Percentiles rank a stretch among this genome's conserved stretches.
Conservation (phyloP, 805 yeast species). For the Lachancea cidri region DNA sequence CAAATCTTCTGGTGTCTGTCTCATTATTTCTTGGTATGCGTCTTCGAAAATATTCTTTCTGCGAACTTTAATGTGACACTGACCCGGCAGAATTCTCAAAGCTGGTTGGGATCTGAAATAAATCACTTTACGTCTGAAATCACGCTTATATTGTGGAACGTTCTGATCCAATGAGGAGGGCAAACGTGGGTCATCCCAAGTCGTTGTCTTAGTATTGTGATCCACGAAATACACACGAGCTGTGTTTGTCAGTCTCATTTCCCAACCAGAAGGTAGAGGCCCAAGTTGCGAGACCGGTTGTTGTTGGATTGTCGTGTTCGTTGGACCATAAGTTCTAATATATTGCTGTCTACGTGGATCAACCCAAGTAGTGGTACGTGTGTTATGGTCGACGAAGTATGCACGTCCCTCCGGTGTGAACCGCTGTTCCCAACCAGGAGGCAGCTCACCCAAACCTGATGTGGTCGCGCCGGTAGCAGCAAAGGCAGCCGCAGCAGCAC, state of each 20-base stretch:
- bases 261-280: conserved; percentile 99
- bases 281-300: conserved; percentile 98
- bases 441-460: conserved; percentile 93
- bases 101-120: conserved; percentile 99
- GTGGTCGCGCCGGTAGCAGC: conserved; percentile 80
- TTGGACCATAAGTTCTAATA: conserved; percentile 88
- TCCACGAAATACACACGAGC: conserved; percentile 98
- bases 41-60: conserved; percentile 96
- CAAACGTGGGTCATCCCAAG: conserved; percentile 99
- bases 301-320: conserved; percentile 85
- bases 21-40: conserved; percentile 96
- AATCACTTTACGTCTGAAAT: conserved; percentile 93
- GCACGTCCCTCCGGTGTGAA: conserved; percentile 98
- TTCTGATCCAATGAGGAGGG: conserved; percentile 97
- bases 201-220: conserved; percentile 97
- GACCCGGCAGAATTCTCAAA: conserved; percentile 93
- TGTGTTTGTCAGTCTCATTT: conserved; percentile 97
- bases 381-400: conserved; percentile 96
- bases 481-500: conserved; percentile 60
- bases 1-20: conserved; percentile 97
- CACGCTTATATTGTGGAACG: conserved; percentile 99
- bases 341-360: conserved; percentile 99
- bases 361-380: conserved; percentile 99
- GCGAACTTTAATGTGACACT: conserved; percentile 96
- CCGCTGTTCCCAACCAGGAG: conserved; percentile 99